These are phyloP conservation scores for Zopfochytrium polystomum DNA, from an alignment of 371 early-diverging fungal genomes.

Conservation along the genomic window DNA sequence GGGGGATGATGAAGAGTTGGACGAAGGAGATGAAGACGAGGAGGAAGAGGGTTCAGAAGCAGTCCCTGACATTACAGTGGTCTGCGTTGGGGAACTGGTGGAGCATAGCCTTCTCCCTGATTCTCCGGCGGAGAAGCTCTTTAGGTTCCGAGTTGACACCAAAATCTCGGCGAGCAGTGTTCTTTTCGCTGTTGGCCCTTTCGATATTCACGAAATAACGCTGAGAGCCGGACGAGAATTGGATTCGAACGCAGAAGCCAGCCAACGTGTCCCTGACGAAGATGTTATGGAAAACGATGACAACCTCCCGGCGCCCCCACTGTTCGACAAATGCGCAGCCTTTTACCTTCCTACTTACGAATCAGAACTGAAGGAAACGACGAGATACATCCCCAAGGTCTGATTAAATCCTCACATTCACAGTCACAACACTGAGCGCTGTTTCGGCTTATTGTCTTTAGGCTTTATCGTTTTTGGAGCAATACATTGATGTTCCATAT, in stretches of 20 bases:
- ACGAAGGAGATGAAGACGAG: constrained; percentile 47
- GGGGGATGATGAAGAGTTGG: constrained; percentile 41
- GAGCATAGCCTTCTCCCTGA: not conserved
- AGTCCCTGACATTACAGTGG: constrained; percentile 7
- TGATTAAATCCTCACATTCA: constrained; percentile 2
- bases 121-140: not conserved
- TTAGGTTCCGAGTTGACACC: not conserved
- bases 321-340: constrained; percentile 18
- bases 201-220: no score
- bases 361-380: constrained; percentile 58
- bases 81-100: not conserved
- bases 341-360: constrained; percentile 32
- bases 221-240: no score
- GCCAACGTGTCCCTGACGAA: no score
- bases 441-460: constrained; percentile 19
- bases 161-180: not conserved
- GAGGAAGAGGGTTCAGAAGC: constrained; percentile 30
- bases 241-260: no score
- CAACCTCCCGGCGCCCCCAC: no score
- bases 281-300: no score
- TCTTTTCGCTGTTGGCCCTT: no score
- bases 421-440: not conserved
- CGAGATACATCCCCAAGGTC: constrained; percentile 66
- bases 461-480: constrained; percentile 80
- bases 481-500: constrained; percentile 76